Evolutionary conservation across 179 eudicot genomes (phyloP), one percentile per base, ranked within the genome.

Genomic region (Amaranthus tricolor): DNA sequence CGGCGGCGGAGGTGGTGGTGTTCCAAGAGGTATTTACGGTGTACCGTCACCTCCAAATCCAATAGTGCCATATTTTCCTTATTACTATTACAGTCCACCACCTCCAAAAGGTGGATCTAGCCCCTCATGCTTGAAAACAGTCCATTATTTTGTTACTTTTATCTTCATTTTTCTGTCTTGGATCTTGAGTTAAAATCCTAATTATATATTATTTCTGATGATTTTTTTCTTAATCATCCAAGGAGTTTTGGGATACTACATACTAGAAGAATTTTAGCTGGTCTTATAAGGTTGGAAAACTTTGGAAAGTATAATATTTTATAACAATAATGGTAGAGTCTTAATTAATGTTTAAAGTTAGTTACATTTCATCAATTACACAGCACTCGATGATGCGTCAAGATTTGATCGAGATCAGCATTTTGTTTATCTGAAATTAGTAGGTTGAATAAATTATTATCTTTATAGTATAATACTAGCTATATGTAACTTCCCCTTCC

Each of bases 51-150:
- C 82, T 45, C 82, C 78, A 17, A 63, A 74, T 58, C 60, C 75
- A 48, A 70, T 79, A 16, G 82, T 79, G 5, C 78, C 82, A 5
- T 79, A 79, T 48, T 79, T 79, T 56, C 82, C 82, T 45, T 79
- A 74, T 44, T 79, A 79, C 67, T 69, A 79, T 21, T 11, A 62
- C 16, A 49, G 49, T 20, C 82, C 82, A 69, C 79, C 79, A 8
- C 64, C 79, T 71, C 43, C 75, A 70, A 63, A 13, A 9, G 50
- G 45, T 51, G 68, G 20, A 19, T 79, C 82, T 24, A 69, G 66
- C 65, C 62, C 78, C 11, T 62, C 45, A 15, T n/a, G 66, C 62
- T 68, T 79, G 17, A 65, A 58, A 55, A 31, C 7, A 53, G 24
- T 70, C 21, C 44, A 70, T n/a, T 24, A n/a, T 51, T 47, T 65